Base-by-base conservation (phyloP, 2,329 filamentous ascomycete genomes). In the Herpotrichia juniperi region DNA sequence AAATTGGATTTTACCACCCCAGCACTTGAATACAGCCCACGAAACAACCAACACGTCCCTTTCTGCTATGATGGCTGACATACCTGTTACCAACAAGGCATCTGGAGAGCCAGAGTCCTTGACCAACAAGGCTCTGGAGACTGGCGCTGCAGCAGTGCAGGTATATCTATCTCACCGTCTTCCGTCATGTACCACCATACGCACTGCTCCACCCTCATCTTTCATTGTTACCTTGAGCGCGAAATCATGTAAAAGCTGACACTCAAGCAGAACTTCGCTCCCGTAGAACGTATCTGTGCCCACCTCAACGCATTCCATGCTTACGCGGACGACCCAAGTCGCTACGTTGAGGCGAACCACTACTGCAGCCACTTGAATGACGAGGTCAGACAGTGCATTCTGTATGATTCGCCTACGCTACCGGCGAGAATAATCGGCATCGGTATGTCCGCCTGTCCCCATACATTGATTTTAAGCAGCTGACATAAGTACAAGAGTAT, bases 281-380 rank as follows among this genome's bases (percentile, higher is more conserved):
- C 91, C 0, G 74, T 91, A 6, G 87, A 90, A 63, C 83, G 85
- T 47, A 82, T 96, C 43, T 94, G 91, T 73, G 90, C 89, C 1
- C 90, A 93, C 67, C 80, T 96, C 1, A 93, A 94, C 63, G 91
- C 90, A n/a, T 93, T 93, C 66, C 91, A 96, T 66, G 85, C 87
- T 42, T 94, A 94, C 67, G 87, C 87, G n/a, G 81, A 85, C 22
- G 88, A 93, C 40, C 85, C 87, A 0, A 81, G 77, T 1, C 85
- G 50, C 12, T 81, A 78, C 32, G 86, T 96, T 1, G 90, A 94
- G 69, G 79, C 90, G 0, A 92, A 94, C 67, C 91, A 96, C 72
- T 96, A 94, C 74, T 96, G 91, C 69, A 83, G 87, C 1, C 90
- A 94, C 64, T 64, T 94, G 3, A 91, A 83, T 54, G 81, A 87